Evolutionary conservation across 768 basidiomycete species (phyloP), one percentile per base, ranked within the genome.

Genomic region (Mycena galericulata): DNA sequence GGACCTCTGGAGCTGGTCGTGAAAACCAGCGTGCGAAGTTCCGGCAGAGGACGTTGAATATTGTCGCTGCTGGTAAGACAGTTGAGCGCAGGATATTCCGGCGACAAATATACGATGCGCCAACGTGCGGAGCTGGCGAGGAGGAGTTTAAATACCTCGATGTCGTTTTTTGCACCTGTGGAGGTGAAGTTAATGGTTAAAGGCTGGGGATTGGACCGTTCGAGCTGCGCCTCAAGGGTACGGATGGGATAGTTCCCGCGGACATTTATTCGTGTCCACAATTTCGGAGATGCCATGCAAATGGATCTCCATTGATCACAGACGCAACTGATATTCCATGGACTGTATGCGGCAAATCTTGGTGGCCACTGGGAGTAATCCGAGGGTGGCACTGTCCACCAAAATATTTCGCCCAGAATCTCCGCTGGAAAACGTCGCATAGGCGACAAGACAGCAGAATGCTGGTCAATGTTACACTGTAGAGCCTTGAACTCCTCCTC

Each of bases 241-340:
- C 2, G 1, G 2, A 27, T 20, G 0, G 65, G 56, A 26, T n/a
- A 66, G n/a, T 10, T 18, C 22, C 20, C 26, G 47, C n/a, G n/a
- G n/a, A n/a, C n/a, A 10, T 18, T 27, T 29, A 66, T 43, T 9
- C 43, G 22, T 2, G 57, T 17, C 65, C 65, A 66, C 22, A 66
- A 24, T 2, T 22, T 17, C 2, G 65, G 40, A 2, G 34, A 47
- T 1, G 40, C 11, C 1, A 59, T 0, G 20, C 38, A 9, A 10
- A 53, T 29, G 24, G 49, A 17, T 7, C 65, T 26, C 65, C 65
- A 66, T 11, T 29, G 30, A 8, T 40, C 9, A 17, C 49, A 66
- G 47, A 66, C 57, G 14, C 56, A 50, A 11, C 65, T 51, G 9
- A 66, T 32, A 12, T 43, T 50, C 65, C 65, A 66, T 0, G 65